Evolutionary conservation across 495 filamentous ascomycete genomes (phyloP), one percentile per base, ranked within the genome.

Genomic region (Achaetomiella virescens): DNA sequence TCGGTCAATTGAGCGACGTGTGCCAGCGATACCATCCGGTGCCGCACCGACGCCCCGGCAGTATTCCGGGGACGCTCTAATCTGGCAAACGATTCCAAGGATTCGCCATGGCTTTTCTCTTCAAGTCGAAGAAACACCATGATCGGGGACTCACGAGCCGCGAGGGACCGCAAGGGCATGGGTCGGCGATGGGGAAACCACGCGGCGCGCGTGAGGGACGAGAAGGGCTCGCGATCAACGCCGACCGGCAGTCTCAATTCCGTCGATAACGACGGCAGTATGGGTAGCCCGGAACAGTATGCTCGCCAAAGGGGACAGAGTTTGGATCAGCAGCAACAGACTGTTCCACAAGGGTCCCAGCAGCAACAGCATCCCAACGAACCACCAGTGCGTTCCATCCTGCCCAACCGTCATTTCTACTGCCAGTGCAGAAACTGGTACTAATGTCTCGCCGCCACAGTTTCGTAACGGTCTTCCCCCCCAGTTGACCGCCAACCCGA

Each of bases 121-220:
- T 87, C 75, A 84, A 84, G 70, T 83, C 80, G 48, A 85, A 84
- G 69, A 86, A 86, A 70, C 75, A 81, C 56, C 80, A 81, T 63
- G 73, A 78, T 54, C 70, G 75, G 60, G 71, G 63, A 41, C 55
- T 76, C 20, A 52, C 69, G 24, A 77, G 72, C 59, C 71, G 75
- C 59, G 75, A 79, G 64, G 75, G 73, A 25, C 63, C 65, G 44
- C 72, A 72, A 22, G 70, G 69, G 6, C 64, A 66, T 4, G 62
- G 54, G 18, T 61, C 68, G 25, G 66, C 63, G 18, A 55, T 70
- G 14, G 72, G 70, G 54, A 61, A n/a, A 66, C 61, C 68, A 69
- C 38, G 65, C 70, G 27, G 69, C 65, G 61, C 71, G 73, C 60
- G 62, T 78, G 17, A 68, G 74, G 58, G 75, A 77, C 17, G 76